Percentiles rank a stretch among this genome's conserved stretches.
phyloP scores from a whole-genome alignment of 768 basidiomycete species.

The Psilocybe cyanescens region DNA sequence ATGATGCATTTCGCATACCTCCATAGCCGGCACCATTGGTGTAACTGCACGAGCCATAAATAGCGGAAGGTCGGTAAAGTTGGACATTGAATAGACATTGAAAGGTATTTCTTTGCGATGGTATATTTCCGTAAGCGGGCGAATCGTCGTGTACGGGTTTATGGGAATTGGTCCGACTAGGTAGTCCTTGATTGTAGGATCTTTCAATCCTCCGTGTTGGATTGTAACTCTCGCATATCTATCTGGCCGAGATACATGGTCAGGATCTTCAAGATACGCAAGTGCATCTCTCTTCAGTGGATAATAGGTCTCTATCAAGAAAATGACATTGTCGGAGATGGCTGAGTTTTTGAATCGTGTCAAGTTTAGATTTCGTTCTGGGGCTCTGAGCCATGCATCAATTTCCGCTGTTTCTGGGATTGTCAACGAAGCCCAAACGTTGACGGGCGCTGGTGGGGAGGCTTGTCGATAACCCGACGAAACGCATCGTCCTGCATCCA shows the following conservation, averaged over 20 bases:
- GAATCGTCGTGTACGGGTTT: conserved; percentile 38
- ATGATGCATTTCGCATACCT: conserved; percentile 32
- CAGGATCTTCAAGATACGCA: conserved; percentile 44
- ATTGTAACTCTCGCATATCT: conserved; percentile 54
- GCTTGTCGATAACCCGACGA: conserved; percentile 32
- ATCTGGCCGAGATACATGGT: conserved; percentile 29
- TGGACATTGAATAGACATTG: conserved; percentile 49
- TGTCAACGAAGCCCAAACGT: conserved; percentile 57
- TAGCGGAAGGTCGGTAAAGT: conserved; percentile 30
- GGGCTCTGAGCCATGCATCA: conserved; percentile 47
- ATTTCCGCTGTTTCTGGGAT: conserved; percentile 46
- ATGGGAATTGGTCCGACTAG: conserved; percentile 63
- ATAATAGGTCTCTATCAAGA: conserved; percentile 50
- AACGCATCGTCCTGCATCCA: conserved; percentile 35
- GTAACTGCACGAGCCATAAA: conserved; percentile 37
- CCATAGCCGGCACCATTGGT: conserved; percentile 41
- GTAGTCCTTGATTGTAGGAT: conserved; percentile 55
- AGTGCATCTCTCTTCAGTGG: conserved; percentile 54
- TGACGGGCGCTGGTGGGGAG: conserved; percentile 43
- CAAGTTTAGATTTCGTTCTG: conserved; percentile 50
- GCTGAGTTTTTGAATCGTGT: conserved; percentile 31
- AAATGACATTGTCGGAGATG: conserved; percentile 53
- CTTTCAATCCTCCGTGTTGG: conserved; percentile 46
- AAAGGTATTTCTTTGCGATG: conserved; percentile 55
- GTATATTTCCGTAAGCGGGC: conserved; percentile 53